phyloP scores from a whole-genome alignment of 768 basidiomycete species.

The Mycena kentingensis region DNA sequence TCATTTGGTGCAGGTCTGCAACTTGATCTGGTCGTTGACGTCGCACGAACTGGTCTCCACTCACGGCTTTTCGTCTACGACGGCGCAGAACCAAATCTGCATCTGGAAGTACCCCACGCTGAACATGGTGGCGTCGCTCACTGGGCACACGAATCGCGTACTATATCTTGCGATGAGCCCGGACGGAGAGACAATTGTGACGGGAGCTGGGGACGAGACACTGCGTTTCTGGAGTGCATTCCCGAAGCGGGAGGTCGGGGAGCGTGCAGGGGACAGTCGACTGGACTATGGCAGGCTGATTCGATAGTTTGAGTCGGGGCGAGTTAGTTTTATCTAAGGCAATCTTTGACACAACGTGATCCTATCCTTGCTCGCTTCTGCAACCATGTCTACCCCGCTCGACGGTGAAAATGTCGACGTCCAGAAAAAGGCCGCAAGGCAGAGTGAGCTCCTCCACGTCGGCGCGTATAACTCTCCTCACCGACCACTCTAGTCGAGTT shows the following conservation, averaged over 20 bases:
- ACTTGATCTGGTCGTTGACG: constrained; percentile 93
- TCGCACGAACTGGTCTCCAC: constrained; percentile 98
- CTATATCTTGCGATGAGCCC: constrained; percentile 97
- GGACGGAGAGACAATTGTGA: constrained; percentile 97
- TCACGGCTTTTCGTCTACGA: constrained; percentile 92
- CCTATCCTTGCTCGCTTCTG: background rate
- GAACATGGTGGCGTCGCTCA: constrained; percentile 91
- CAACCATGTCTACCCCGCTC: constrained; percentile 12
- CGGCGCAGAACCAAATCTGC: constrained; percentile 94
- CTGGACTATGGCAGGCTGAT: constrained; percentile 58
- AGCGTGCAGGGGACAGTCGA: constrained; percentile 43
- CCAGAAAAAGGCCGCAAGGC: constrained; percentile 52
- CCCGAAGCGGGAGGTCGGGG: constrained; percentile 62
- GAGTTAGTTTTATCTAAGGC: too few species aligned
- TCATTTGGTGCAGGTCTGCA: constrained; percentile 74
- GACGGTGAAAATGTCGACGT: constrained; percentile 40
- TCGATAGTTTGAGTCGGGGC: too few species aligned
- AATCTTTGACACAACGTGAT: constrained; percentile 8
- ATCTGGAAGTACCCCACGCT: constrained; percentile 94
- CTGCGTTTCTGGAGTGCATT: constrained; percentile 98
- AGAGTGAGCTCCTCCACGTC: constrained; percentile 43
- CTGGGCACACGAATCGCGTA: constrained; percentile 93
- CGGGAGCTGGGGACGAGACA: constrained; percentile 97
- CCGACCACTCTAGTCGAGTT: constrained; percentile 70
- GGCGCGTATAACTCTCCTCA: background rate